phyloP scores from a whole-genome alignment of 257 asterid genomes.

The Solanum chiquidenum region DNA sequence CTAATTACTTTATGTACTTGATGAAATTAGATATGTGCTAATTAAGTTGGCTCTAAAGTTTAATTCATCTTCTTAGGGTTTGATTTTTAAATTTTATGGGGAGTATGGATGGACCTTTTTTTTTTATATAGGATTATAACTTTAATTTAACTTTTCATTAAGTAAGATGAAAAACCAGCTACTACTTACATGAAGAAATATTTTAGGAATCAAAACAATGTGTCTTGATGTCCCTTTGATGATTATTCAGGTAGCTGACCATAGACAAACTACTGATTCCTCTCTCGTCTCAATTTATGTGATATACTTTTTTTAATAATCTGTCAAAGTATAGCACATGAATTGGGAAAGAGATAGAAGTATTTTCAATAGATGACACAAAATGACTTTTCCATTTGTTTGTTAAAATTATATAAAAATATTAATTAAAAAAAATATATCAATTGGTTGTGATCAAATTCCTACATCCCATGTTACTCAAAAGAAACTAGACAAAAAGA shows the following conservation, averaged over 20 bases:
- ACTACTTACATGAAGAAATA: not conserved
- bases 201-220: not conserved
- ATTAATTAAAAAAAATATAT: not conserved
- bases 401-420: no score
- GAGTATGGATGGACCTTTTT: not conserved
- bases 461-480: not conserved
- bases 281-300: not conserved
- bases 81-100: not conserved
- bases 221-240: not conserved
- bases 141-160: not conserved
- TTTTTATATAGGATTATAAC: no score
- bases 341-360: not conserved
- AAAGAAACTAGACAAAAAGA: not conserved
- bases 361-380: not conserved
- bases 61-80: not conserved
- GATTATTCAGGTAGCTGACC: not conserved
- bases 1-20: not conserved
- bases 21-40: not conserved
- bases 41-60: not conserved
- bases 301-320: not conserved
- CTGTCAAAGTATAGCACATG: not conserved
- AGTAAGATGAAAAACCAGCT: not conserved
- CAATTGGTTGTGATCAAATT: not conserved
- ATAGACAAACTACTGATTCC: not conserved
- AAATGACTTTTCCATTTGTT: not conserved